Conservation (phyloP, 768 basidiomycete species). For the Calocera viscosa region DNA sequence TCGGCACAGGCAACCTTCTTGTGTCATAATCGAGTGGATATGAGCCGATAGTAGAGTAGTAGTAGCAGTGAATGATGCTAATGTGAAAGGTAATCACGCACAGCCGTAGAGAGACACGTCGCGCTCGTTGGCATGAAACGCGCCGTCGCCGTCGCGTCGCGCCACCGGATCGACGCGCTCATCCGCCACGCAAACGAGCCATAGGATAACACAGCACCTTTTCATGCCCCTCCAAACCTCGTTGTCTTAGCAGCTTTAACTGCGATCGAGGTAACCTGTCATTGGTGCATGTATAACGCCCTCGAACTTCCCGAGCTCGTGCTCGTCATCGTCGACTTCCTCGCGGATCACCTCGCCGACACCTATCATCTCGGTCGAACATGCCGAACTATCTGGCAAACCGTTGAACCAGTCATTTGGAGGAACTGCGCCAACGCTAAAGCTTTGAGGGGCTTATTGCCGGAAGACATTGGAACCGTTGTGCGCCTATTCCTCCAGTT, state of each 20-base stretch:
- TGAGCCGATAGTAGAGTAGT: too few relatives aligned
- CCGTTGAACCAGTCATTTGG: not conserved
- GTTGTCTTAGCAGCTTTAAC: not conserved
- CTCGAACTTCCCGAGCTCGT: not conserved
- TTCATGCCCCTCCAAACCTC: not conserved
- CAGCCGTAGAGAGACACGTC: not conserved
- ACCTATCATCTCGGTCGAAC: not conserved
- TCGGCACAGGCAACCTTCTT: not conserved
- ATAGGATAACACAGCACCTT: not conserved
- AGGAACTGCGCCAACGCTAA: not conserved
- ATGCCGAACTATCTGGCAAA: not conserved
- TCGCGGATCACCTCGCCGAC: not conserved
- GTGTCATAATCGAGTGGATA: not conserved
- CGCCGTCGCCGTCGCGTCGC: not conserved
- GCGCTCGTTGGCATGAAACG: constrained; percentile 5
- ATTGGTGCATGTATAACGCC: not conserved
- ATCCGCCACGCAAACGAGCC: not conserved
- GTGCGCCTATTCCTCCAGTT: not conserved
- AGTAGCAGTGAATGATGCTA: too few relatives aligned
- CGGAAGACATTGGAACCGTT: not conserved
- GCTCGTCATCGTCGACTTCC: constrained; percentile 7
- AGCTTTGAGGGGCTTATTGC: not conserved
- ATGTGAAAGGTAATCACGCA: not conserved
- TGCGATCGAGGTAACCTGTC: not conserved
- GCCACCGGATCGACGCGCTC: not conserved